These are phyloP conservation scores for Cyphellophora europaea DNA, from an alignment of 2,329 filamentous ascomycete species.

Conservation along the genomic window DNA sequence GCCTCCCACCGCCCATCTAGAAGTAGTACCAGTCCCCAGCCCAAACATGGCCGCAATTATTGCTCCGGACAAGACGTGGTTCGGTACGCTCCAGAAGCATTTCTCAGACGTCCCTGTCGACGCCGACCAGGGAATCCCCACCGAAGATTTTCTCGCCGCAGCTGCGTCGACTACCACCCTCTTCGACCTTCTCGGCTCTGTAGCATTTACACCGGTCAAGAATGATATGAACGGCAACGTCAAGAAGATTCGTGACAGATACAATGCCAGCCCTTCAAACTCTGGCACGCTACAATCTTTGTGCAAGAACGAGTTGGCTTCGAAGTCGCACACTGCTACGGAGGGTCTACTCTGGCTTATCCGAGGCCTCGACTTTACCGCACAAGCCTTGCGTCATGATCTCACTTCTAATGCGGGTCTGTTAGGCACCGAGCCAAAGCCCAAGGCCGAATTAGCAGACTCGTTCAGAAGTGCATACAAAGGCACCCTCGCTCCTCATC, in stretches of 20 bases:
- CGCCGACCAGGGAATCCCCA: constrained; percentile 67
- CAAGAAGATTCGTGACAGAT: constrained; percentile 86
- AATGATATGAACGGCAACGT: constrained; percentile 85
- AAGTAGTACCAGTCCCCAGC: too few species aligned
- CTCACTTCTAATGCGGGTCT: constrained; percentile 30
- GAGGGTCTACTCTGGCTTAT: constrained; percentile 88
- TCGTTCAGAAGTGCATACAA: constrained; percentile 85
- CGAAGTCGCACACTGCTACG: constrained; percentile 77
- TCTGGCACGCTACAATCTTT: constrained; percentile 82
- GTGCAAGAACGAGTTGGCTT: constrained; percentile 76
- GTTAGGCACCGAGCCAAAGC: constrained; percentile 10
- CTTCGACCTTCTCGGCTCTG: constrained; percentile 59
- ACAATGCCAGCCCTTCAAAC: constrained; percentile 65
- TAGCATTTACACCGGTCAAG: constrained; percentile 85
- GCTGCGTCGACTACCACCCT: constrained; percentile 77
- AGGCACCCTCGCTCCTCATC: constrained; percentile 81
- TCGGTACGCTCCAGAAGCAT: constrained; percentile 74
- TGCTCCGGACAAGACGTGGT: constrained; percentile 65
- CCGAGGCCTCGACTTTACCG: constrained; percentile 92
- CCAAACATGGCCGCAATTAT: too few species aligned
- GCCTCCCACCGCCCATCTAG: too few species aligned
- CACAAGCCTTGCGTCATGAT: constrained; percentile 59
- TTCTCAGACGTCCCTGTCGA: constrained; percentile 77
- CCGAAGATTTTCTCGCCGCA: constrained; percentile 82
- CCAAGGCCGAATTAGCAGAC: constrained; percentile 51